phyloP scores from a whole-genome alignment of 164 flowering plant species.

The Platanus orientalis region DNA sequence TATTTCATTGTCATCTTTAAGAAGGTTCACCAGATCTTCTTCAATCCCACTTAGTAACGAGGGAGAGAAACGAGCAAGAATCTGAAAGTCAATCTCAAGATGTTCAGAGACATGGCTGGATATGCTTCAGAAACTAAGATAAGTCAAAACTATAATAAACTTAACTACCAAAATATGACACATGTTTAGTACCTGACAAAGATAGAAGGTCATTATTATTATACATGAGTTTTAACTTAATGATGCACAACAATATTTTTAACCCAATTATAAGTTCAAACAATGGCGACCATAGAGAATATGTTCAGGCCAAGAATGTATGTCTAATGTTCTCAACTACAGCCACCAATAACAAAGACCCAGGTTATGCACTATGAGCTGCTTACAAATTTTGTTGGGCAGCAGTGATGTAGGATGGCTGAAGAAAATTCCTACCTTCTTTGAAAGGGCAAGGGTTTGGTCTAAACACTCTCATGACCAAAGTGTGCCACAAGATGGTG shows the following conservation, averaged over 20 bases:
- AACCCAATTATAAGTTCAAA: no score
- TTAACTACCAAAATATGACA: background rate
- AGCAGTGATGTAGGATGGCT: no score
- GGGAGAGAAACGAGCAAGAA: constrained; percentile 77
- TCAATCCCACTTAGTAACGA: constrained; percentile 64
- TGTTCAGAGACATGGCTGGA: constrained; percentile 2
- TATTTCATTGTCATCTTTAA: constrained; percentile 82
- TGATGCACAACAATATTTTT: background rate
- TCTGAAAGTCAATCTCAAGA: constrained; percentile 36
- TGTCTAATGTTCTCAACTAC: background rate
- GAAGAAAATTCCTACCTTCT: no score
- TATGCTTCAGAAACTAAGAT: background rate
- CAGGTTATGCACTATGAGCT: no score
- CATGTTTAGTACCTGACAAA: background rate
- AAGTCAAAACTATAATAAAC: background rate
- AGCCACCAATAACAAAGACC: no score
- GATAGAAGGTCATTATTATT: background rate
- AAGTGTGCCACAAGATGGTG: no score
- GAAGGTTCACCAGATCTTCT: constrained; percentile 65
- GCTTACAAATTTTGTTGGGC: no score
- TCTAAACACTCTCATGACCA: no score
- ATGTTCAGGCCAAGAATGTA: background rate
- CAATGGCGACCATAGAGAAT: background rate
- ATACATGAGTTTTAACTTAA: background rate
- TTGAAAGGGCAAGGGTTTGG: no score